Base-by-base conservation (phyloP, 129 eudicot species). In the Tagetes patula region DNA sequence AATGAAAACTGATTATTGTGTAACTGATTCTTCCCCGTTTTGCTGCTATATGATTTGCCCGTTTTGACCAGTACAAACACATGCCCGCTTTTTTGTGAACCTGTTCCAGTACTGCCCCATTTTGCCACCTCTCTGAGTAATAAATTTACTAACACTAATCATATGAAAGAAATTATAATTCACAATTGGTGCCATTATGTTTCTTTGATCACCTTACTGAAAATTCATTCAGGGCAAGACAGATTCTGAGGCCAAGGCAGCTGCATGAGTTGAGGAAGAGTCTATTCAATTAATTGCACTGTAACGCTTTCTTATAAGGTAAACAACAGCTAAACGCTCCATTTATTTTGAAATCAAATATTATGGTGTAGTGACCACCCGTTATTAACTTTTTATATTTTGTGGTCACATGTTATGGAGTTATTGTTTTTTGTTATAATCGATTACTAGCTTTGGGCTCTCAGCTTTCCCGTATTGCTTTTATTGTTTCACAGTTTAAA, bases 181-280 rank as follows among this genome's bases (percentile, higher is more conserved):
- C 13, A 2, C 53, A 49, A 13, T 52, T 75, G 39, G 8, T 54
- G 40, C 46, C 67, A 10, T 67, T 31, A n/a, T 7, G 32, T 65
- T 67, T 54, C 9, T 38, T 69, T 76, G 2, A 66, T 69, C 8
- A 13, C 48, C 14, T 59, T 65, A 60, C 46, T 69, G 48, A 77
- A 65, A 60, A 47, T 48, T 38, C 12, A 14, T 84, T 65, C 83
- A 94, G 99, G 96, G 87, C 7, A 94, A 90, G 82, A 54, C 83
- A 4, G 96, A 82, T 80, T 50, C 94, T 4, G 91, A 86, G 64
- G 66, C 76, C 43, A 88, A 90, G 86, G 87, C 96, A 85, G 87
- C 89, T 1, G 91, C 97, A 38, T 85, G 97, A 82, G 89, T 90
- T 73, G 90, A 76, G 86, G 37, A 31, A 65, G 49, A 13, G 39